Conservation (phyloP, 768 basidiomycete genomes). For the Lepiota venenata region DNA sequence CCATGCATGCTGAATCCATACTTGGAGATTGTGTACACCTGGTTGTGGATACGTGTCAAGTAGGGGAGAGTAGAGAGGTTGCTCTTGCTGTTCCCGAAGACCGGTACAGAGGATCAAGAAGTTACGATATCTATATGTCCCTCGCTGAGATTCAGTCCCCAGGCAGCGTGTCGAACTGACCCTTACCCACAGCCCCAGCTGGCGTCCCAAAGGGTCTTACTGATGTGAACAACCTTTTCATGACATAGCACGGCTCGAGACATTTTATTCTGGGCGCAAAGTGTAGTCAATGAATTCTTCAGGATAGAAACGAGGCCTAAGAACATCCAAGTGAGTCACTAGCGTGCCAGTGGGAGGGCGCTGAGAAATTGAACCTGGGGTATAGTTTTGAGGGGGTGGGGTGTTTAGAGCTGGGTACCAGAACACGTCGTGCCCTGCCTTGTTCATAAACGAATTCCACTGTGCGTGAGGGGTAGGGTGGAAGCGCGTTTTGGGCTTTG, state of each 20-base stretch:
- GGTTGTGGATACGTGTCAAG: conserved; percentile 59
- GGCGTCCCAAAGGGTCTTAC: conserved; percentile 55
- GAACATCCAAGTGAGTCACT: background rate
- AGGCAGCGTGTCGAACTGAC: background rate
- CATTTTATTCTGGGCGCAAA: conserved; percentile 46
- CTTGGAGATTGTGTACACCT: conserved; percentile 70
- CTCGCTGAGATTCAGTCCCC: conserved; percentile 1
- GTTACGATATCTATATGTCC: conserved; percentile 64
- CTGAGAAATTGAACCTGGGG: conserved; percentile 47
- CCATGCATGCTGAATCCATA: conserved; percentile 85
- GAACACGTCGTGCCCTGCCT: conserved; percentile 46
- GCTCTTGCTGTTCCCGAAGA: conserved; percentile 62
- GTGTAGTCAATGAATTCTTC: conserved; percentile 48
- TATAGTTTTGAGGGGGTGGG: conserved; percentile 50
- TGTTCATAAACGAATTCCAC: conserved; percentile 15
- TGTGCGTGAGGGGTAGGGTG: conserved; percentile 10
- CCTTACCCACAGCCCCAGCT: conserved; percentile 74
- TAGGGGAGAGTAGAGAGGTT: conserved; percentile 59
- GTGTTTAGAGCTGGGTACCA: conserved; percentile 53
- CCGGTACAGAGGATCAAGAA: conserved; percentile 76
- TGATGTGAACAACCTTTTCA: conserved; percentile 57
- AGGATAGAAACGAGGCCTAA: conserved; percentile 66
- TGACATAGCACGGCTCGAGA: conserved; percentile 62
- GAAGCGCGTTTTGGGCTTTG: conserved; percentile 15
- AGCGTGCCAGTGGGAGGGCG: background rate